Percentiles rank a stretch among this genome's conserved stretches.
Evolutionary conservation across 208 protist species (phyloP).

Genomic region (Naegleria fowleri): DNA sequence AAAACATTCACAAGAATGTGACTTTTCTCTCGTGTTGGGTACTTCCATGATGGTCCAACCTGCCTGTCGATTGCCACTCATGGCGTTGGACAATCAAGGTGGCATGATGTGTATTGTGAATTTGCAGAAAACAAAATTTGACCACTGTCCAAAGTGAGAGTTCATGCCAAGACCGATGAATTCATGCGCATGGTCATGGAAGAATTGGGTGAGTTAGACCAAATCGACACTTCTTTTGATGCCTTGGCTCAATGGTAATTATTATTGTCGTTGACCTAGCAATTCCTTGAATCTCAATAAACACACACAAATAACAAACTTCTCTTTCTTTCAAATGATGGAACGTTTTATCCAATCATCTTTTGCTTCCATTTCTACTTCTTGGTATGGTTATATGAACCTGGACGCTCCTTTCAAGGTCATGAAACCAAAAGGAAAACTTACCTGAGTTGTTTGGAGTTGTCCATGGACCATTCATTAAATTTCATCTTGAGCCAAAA

Average conservation of each 20-base stretch:
- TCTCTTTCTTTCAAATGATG: too few relatives aligned
- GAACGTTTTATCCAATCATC: too few relatives aligned
- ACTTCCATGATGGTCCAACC: not conserved
- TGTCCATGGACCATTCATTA: too few relatives aligned
- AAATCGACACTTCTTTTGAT: not conserved
- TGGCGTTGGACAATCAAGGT: not conserved
- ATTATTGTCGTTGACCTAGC: too few relatives aligned
- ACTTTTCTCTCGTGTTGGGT: constrained; percentile 1
- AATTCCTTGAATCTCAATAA: too few relatives aligned
- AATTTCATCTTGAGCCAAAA: not conserved
- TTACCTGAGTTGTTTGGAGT: too few relatives aligned
- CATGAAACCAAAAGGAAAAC: too few relatives aligned
- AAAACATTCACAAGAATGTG: not conserved
- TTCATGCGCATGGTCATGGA: constrained; percentile 13
- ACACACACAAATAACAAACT: too few relatives aligned
- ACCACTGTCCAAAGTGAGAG: not conserved
- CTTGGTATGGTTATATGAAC: too few relatives aligned
- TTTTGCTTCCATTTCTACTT: too few relatives aligned
- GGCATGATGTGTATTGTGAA: constrained; percentile 12
- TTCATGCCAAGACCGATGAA: constrained; percentile 15
- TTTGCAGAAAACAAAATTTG: constrained; percentile 25
- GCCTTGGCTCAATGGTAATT: not conserved
- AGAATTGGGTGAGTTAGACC: not conserved
- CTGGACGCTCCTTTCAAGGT: too few relatives aligned
- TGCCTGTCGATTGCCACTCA: not conserved